Evolutionary conservation across 2,329 filamentous ascomycete genomes (phyloP).

Genomic region (Penicillium psychrosexuale): DNA sequence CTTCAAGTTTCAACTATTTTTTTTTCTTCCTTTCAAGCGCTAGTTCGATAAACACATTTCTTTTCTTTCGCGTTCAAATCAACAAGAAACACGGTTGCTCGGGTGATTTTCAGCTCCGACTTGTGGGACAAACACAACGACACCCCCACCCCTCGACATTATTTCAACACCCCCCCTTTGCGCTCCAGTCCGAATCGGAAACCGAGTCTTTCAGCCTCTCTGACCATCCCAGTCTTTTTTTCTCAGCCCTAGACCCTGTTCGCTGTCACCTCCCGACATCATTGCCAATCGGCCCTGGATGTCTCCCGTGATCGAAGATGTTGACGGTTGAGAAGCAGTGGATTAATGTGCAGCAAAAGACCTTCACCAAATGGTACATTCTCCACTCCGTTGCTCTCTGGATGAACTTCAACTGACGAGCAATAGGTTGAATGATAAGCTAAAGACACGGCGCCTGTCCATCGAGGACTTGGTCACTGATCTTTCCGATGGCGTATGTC

Average conservation of each 20-base stretch:
- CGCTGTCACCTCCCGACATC: conserved; percentile 4
- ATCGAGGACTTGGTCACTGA: conserved; percentile 86
- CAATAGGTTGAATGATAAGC: conserved; percentile 87
- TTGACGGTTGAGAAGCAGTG: conserved; percentile 59
- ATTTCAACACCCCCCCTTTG: conserved; percentile 1
- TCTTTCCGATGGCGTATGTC: conserved; percentile 85
- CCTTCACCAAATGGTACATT: conserved; percentile 89
- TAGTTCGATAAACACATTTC: not conserved
- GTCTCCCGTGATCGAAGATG: conserved; percentile 35
- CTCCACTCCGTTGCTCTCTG: not conserved
- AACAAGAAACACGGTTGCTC: conserved; percentile 4
- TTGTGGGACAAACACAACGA: not conserved
- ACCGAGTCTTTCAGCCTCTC: conserved; percentile 5
- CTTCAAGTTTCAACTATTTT: not conserved
- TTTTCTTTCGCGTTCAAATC: not conserved
- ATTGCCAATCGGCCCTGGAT: conserved; percentile 31
- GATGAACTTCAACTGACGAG: not conserved
- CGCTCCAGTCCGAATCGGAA: conserved; percentile 12
- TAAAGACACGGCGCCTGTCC: conserved; percentile 71
- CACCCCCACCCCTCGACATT: conserved; percentile 2
- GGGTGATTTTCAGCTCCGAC: conserved; percentile 11
- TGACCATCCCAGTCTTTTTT: conserved; percentile 1
- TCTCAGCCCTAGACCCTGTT: conserved; percentile 3
- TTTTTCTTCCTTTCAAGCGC: not conserved
- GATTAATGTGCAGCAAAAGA: conserved; percentile 90